Base-by-base conservation (phyloP, 2,329 filamentous ascomycete species). In the Cryphonectria parasitica region DNA sequence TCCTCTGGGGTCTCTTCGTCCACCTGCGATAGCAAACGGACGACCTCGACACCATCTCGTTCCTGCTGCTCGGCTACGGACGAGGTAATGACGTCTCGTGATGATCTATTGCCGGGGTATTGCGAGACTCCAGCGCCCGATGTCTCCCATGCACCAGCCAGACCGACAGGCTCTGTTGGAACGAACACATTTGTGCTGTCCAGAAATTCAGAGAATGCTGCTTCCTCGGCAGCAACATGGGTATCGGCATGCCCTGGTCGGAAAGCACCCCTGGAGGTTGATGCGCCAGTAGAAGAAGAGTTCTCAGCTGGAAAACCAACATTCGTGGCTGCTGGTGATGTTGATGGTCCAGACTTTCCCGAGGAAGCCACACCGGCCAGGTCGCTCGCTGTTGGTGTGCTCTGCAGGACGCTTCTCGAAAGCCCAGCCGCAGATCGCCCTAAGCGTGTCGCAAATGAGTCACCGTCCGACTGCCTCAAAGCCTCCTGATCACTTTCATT, bases 11-110 rank as follows among this genome's bases (percentile, higher is more conserved):
- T 63, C 10, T 74, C 74, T 22, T 75, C 73, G 13, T 67, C 76
- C 17, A 76, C 73, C 25, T 74, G 72, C 10, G 78, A 78, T 22
- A 85, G 76, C 2, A 85, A 75, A 22, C 76, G 73, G 11, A 81
- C 77, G 8, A 85, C 82, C 10, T 79, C 81, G n/a, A 75, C 74
- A 0, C 82, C 82, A 68, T 84, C 82, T 1, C 70, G 69, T 19
- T 72, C 73, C 70, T 83, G 77, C 60, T 82, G 81, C 62, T 80
- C 77, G 22, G 75, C 73, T 6, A 81, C 75, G 15, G 80, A 75
- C 22, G 72, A 70, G 15, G 72, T 66, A 1, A 22, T 31, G 4
- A n/a, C 54, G 54, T 39, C 49, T 19, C 41, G 61, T 28, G 22
- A 45, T 1, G 34, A 1, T 28, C 34, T 11, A 15, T 62, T 31